Conservation (phyloP, 176 grass and related monocot genomes). For the Carex parvula region DNA sequence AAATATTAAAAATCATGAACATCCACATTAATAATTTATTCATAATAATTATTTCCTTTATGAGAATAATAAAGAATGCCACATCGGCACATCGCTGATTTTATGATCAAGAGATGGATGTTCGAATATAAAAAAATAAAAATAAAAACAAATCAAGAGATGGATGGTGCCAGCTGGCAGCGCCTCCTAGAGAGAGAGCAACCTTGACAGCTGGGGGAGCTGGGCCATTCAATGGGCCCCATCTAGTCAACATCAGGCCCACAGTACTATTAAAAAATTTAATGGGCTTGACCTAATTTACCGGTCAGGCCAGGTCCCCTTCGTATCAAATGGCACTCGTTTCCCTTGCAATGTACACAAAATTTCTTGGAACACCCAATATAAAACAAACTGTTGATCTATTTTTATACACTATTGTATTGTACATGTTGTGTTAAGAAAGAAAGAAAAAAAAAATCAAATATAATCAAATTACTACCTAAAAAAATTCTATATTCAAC, state of each 20-base stretch:
- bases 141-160: not conserved
- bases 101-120: not conserved
- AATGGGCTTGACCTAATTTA: slow-evolving; percentile 26
- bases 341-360: not conserved
- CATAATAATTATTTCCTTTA: no score
- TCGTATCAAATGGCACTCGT: slow-evolving; percentile 4
- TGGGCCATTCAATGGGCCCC: not conserved
- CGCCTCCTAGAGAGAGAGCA: not conserved
- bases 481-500: slow-evolving; percentile 11
- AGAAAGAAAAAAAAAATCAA: not conserved
- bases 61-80: no score
- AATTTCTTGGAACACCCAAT: not conserved
- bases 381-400: not conserved
- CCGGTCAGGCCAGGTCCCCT: slow-evolving; percentile 7
- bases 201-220: not conserved
- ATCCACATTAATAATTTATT: no score
- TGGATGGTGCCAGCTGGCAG: not conserved
- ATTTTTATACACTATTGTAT: slow-evolving; percentile 19
- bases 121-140: no score
- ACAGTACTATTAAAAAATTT: not conserved
- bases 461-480: slow-evolving; percentile 19
- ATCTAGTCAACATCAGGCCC: slow-evolving; percentile 8
- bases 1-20: no score
- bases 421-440: slow-evolving; percentile 11
- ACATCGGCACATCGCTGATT: not conserved